A percentile compares a stretch with the other conserved stretches of the same genome.
Evolutionary conservation across 495 filamentous ascomycete species (phyloP).

Genomic region (Neurospora cerealis): DNA sequence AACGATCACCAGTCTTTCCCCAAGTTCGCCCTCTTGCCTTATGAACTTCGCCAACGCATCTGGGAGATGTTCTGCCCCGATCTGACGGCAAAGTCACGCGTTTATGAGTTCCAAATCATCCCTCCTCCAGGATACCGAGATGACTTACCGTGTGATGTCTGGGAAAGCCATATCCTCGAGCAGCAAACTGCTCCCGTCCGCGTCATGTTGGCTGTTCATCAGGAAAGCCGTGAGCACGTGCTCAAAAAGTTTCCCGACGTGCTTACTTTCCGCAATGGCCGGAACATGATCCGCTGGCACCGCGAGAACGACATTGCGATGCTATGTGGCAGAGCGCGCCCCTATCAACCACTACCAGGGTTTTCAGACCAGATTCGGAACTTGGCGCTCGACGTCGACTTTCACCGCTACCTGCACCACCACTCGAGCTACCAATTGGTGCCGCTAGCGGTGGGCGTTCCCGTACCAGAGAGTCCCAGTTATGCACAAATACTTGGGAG

Average conservation of each 20-base stretch:
- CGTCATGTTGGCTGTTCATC: constrained; percentile 19
- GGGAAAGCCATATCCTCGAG: constrained; percentile 7
- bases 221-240: constrained; percentile 26
- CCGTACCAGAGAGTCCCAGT: neutral
- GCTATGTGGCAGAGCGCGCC: neutral
- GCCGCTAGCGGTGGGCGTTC: neutral
- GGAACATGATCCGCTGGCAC: constrained; percentile 19
- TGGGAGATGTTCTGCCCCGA: constrained; percentile 33
- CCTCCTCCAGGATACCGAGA: neutral
- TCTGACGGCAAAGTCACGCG: constrained; percentile 17
- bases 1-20: constrained; percentile 23
- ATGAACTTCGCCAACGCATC: constrained; percentile 29
- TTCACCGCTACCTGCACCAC: neutral
- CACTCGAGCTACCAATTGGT: no score
- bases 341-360: neutral
- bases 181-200: constrained; percentile 23
- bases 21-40: constrained; percentile 27
- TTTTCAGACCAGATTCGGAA: constrained; percentile 16
- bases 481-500: neutral
- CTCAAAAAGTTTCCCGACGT: constrained; percentile 23
- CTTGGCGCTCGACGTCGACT: constrained; percentile 7
- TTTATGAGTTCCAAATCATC: constrained; percentile 11
- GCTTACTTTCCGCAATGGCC: constrained; percentile 10
- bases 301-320: constrained; percentile 22
- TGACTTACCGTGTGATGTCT: neutral